A percentile compares a stretch with the other conserved stretches of the same genome.
Evolutionary conservation across 345 rosid species (phyloP).

Genomic region (Turnera subulata): DNA sequence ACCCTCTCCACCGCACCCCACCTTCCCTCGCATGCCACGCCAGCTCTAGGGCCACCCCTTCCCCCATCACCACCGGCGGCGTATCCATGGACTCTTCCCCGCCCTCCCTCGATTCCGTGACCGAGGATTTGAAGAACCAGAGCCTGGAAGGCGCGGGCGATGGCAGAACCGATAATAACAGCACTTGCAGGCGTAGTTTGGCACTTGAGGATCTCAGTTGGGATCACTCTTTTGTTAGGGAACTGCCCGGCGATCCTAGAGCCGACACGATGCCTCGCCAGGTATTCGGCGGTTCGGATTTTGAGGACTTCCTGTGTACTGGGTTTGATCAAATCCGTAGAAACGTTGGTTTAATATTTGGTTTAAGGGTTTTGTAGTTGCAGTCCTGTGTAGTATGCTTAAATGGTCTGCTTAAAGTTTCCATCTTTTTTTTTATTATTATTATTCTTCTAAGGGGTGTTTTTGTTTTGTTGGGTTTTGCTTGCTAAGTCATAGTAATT

Average conservation of each 20-base stretch:
- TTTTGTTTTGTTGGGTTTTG: not conserved
- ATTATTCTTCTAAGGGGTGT: not conserved
- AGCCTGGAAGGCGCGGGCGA: constrained; percentile 34
- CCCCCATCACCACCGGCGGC: constrained; percentile 16
- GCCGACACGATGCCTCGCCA: constrained; percentile 67
- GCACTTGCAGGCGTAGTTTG: constrained; percentile 17
- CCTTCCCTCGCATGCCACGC: constrained; percentile 35
- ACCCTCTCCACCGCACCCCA: constrained; percentile 6
- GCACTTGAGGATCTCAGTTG: constrained; percentile 76
- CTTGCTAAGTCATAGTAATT: no score
- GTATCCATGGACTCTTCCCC: constrained; percentile 48
- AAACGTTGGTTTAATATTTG: not conserved
- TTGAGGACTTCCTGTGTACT: not conserved
- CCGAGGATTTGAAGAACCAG: constrained; percentile 65
- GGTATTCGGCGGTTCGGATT: constrained; percentile 35
- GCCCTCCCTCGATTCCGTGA: constrained; percentile 55
- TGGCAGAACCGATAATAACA: constrained; percentile 18
- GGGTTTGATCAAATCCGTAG: not conserved
- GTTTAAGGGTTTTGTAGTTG: not conserved
- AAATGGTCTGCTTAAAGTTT: not conserved
- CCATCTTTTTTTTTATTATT: no score
- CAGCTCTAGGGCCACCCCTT: constrained; percentile 12
- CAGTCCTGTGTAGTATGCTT: no score
- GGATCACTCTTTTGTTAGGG: constrained; percentile 86
- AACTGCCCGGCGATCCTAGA: constrained; percentile 78